Evolutionary conservation across 2,329 filamentous ascomycete genomes (phyloP).

Genomic region (Exophiala mesophila): DNA sequence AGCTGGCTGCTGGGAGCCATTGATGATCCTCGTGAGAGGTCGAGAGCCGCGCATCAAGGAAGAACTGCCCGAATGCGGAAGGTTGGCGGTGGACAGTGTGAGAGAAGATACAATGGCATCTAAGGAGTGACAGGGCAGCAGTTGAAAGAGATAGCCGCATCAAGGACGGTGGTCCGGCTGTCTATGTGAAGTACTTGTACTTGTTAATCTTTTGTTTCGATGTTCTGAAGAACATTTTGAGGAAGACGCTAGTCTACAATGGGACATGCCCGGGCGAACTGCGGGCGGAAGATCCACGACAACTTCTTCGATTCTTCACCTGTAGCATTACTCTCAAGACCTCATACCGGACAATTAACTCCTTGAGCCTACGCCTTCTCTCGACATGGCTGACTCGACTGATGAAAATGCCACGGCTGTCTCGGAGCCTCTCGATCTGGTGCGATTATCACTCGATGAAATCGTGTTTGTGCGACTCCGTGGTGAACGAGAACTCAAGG

Average conservation of each 20-base stretch:
- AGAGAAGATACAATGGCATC: background rate
- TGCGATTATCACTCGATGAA: constrained; percentile 86
- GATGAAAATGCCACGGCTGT: constrained; percentile 65
- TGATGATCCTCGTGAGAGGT: constrained; percentile 21
- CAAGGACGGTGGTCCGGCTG: too few relatives aligned
- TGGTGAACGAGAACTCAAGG: constrained; percentile 92
- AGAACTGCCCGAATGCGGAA: constrained; percentile 1
- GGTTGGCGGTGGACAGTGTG: background rate
- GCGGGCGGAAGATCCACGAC: too few relatives aligned
- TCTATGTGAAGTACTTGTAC: too few relatives aligned
- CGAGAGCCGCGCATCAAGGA: constrained; percentile 23
- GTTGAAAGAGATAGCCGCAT: too few relatives aligned
- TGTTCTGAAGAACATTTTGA: background rate
- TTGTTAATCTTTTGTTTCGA: too few relatives aligned
- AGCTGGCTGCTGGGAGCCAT: constrained; percentile 15
- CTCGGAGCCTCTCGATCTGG: constrained; percentile 90
- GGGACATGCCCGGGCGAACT: background rate
- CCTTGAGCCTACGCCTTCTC: too few relatives aligned
- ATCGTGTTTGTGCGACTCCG: constrained; percentile 95
- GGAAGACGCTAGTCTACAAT: background rate
- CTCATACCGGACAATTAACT: too few relatives aligned
- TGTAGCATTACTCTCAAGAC: too few relatives aligned
- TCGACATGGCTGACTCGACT: constrained; percentile 75
- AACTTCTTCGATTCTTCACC: too few relatives aligned
- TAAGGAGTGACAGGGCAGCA: background rate